A percentile compares a stretch with the other conserved stretches of the same genome.
phyloP scores from a whole-genome alignment of 768 basidiomycete species.

The Paxillus ammoniavirescens region DNA sequence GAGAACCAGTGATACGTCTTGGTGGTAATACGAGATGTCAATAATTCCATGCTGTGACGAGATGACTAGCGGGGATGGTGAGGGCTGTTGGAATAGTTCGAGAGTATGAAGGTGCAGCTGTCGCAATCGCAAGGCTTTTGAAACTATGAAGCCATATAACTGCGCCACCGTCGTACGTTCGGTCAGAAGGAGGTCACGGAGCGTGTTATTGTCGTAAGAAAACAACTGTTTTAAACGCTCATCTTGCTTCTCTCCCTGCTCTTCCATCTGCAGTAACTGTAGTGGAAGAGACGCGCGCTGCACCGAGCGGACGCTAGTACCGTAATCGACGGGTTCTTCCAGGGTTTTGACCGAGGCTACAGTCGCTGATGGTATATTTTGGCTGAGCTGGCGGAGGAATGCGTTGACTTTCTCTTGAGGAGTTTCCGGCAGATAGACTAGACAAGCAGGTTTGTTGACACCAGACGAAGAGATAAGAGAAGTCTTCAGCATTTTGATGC shows the following conservation, averaged over 20 bases:
- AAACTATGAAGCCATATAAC: slow-evolving; percentile 70
- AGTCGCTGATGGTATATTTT: slow-evolving; percentile 29
- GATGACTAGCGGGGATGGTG: slow-evolving; percentile 44
- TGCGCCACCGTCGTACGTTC: slow-evolving; percentile 74
- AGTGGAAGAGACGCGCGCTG: slow-evolving; percentile 37
- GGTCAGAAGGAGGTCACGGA: slow-evolving; percentile 61
- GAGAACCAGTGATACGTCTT: slow-evolving; percentile 62
- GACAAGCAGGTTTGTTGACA: slow-evolving; percentile 51
- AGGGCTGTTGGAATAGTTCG: slow-evolving; percentile 41
- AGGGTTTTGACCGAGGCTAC: slow-evolving; percentile 45
- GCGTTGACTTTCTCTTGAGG: slow-evolving; percentile 50
- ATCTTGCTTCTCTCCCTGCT: slow-evolving; percentile 38
- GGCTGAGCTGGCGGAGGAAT: slow-evolving; percentile 58
- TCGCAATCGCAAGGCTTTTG: slow-evolving; percentile 61
- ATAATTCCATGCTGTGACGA: slow-evolving; percentile 57
- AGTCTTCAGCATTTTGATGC: slow-evolving; percentile 70
- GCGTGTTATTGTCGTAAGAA: slow-evolving; percentile 47
- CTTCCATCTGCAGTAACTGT: slow-evolving; percentile 47
- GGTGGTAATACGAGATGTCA: slow-evolving; percentile 55
- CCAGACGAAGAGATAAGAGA: slow-evolving; percentile 59
- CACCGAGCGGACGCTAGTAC: slow-evolving; percentile 36
- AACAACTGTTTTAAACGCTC: slow-evolving; percentile 56
- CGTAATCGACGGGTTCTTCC: slow-evolving; percentile 55
- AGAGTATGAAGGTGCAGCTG: slow-evolving; percentile 60
- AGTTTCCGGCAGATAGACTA: slow-evolving; percentile 65